phyloP scores from a whole-genome alignment of 1,139 yeast genomes.

The Blastobotrys buckinghamii region DNA sequence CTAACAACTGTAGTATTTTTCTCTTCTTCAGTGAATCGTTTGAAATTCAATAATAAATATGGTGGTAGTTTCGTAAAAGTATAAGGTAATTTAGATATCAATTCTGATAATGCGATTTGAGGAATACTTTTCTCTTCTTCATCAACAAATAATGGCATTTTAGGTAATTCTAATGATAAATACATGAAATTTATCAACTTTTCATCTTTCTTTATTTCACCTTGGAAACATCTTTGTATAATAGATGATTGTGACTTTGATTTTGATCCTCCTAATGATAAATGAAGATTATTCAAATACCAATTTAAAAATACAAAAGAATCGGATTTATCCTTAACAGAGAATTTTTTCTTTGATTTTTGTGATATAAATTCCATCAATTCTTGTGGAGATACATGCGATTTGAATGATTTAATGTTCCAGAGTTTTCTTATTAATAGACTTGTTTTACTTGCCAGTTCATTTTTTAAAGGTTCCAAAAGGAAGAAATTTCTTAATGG shows the following conservation, averaged over 20 bases:
- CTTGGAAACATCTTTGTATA: constrained; percentile 43
- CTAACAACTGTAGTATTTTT: constrained; percentile 62
- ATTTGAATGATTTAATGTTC: constrained; percentile 53
- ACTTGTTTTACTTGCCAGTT: constrained; percentile 34
- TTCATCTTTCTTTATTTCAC: constrained; percentile 36
- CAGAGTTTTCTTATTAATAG: constrained; percentile 54
- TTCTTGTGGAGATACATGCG: constrained; percentile 65
- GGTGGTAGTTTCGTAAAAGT: constrained; percentile 46
- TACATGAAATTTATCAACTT: constrained; percentile 47
- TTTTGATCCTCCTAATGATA: constrained; percentile 34
- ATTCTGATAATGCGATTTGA: constrained; percentile 44
- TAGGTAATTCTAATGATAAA: constrained; percentile 54
- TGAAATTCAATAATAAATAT: constrained; percentile 49
- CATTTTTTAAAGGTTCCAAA: constrained; percentile 24
- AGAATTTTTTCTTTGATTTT: constrained; percentile 40
- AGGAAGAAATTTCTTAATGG: constrained; percentile 50
- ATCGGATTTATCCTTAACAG: constrained; percentile 37
- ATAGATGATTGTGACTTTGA: constrained; percentile 26
- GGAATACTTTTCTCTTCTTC: constrained; percentile 40
- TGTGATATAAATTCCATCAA: constrained; percentile 46
- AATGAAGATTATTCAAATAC: constrained; percentile 48
- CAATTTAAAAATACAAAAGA: constrained; percentile 57
- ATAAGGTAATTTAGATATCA: constrained; percentile 37
- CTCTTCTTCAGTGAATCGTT: constrained; percentile 44
- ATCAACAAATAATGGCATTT: constrained; percentile 46